These are phyloP conservation scores for Mycena latifolia DNA, from an alignment of 768 basidiomycete genomes.

Conservation along the genomic window DNA sequence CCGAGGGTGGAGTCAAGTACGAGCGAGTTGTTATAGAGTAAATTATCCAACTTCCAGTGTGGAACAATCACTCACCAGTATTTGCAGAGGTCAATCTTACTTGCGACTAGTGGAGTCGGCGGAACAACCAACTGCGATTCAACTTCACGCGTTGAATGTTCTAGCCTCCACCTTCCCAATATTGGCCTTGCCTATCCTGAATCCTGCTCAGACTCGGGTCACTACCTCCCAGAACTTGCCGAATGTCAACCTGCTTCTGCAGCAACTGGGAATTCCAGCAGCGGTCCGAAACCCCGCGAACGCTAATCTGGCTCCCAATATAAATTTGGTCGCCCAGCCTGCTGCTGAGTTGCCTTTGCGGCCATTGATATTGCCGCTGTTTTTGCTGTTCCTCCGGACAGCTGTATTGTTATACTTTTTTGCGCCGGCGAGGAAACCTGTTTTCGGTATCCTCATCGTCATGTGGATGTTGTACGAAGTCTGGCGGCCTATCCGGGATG, in stretches of 20 bases:
- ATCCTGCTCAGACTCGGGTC: conserved; percentile 38
- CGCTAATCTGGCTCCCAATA: conserved; percentile 47
- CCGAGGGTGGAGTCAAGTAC: conserved; percentile 57
- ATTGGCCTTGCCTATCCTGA: conserved; percentile 49
- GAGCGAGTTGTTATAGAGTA: conserved; percentile 55
- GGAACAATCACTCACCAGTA: conserved; percentile 25
- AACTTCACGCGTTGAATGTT: conserved; percentile 74
- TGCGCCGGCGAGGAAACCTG: conserved; percentile 78
- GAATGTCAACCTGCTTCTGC: conserved; percentile 70
- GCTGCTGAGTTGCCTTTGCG: conserved; percentile 71
- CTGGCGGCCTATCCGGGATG: conserved; percentile 75
- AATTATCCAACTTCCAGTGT: conserved; percentile 35
- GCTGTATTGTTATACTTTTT: conserved; percentile 81
- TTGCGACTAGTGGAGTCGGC: conserved; percentile 62
- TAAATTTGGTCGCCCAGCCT: conserved; percentile 43
- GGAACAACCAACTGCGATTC: conserved; percentile 65
- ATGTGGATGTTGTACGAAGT: conserved; percentile 83
- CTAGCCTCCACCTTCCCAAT: conserved; percentile 70
- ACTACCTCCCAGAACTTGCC: conserved; percentile 47
- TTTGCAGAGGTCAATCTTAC: conserved; percentile 62
- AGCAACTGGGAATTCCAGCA: conserved; percentile 73
- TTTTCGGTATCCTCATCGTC: conserved; percentile 74
- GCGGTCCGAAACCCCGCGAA: conserved; percentile 56
- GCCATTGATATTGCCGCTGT: conserved; percentile 73
- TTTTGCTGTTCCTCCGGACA: conserved; percentile 78